Conservation (phyloP, 805 yeast genomes). For the Cyberlindnera petersonii region DNA sequence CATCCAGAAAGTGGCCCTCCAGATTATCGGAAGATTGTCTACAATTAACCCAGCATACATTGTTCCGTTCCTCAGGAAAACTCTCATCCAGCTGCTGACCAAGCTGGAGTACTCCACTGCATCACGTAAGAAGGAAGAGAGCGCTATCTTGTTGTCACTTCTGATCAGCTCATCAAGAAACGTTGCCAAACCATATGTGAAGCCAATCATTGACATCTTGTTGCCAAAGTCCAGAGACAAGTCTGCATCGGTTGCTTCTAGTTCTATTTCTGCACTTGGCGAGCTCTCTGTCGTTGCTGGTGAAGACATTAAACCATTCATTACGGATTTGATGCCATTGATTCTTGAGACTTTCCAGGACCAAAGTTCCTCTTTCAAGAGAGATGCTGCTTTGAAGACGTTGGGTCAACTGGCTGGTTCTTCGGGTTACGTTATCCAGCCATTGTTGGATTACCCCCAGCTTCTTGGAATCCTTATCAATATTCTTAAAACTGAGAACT, state of each 20-base stretch:
- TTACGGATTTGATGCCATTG: constrained; percentile 79
- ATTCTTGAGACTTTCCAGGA: constrained; percentile 86
- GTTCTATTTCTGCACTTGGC: constrained; percentile 83
- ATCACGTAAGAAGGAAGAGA: constrained; percentile 78
- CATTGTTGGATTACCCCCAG: constrained; percentile 87
- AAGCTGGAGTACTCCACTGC: constrained; percentile 79
- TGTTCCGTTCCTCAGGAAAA: constrained; percentile 86
- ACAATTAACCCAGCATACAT: constrained; percentile 91
- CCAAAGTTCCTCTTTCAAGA: constrained; percentile 80
- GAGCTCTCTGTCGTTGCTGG: constrained; percentile 88
- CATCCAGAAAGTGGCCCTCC: constrained; percentile 73
- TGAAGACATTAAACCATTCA: constrained; percentile 69
- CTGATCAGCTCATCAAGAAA: constrained; percentile 75
- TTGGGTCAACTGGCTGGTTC: constrained; percentile 86
- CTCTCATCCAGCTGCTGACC: constrained; percentile 79
- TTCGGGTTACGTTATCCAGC: constrained; percentile 93
- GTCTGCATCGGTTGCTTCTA: constrained; percentile 79
- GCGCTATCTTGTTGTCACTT: constrained; percentile 69
- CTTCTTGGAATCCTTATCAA: constrained; percentile 75
- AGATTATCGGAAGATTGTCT: constrained; percentile 79
- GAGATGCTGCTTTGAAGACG: constrained; percentile 86
- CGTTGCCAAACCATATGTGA: constrained; percentile 85
- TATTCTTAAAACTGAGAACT: constrained; percentile 75
- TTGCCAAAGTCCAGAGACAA: constrained; percentile 70
- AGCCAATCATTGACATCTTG: constrained; percentile 83